These are phyloP conservation scores for Apiospora kogelbergensis DNA, from an alignment of 2,329 filamentous ascomycete species.

Conservation along the genomic window DNA sequence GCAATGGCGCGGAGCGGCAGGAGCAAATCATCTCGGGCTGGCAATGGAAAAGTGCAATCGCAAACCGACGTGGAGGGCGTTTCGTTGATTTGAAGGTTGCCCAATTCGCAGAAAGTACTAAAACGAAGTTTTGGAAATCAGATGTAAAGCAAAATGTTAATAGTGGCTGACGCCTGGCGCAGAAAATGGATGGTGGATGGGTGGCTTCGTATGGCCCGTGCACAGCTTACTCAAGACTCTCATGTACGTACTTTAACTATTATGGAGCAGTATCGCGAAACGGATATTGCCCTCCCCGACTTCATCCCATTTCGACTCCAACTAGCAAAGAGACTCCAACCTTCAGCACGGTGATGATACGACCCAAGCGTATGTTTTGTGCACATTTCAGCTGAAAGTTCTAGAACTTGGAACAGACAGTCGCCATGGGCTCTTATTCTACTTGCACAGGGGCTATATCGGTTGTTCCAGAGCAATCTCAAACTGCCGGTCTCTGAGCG, in stretches of 20 bases:
- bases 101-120: neutral
- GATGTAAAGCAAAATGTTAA: neutral
- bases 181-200: neutral
- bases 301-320: neutral
- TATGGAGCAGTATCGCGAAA: neutral
- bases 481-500: neutral
- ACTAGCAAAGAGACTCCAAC: neutral
- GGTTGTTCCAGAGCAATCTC: neutral
- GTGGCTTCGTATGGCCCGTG: neutral
- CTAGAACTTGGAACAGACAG: neutral
- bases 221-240: neutral
- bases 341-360: neutral
- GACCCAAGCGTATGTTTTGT: neutral
- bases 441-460: neutral
- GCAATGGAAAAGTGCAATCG: constrained; percentile 10
- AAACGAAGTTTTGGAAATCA: neutral
- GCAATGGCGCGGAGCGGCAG: constrained; percentile 45
- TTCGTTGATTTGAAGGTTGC: neutral
- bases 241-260: neutral
- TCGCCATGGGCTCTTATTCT: neutral
- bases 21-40: constrained; percentile 44
- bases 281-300: neutral
- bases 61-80: neutral
- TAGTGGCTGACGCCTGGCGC: neutral
- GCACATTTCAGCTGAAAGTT: neutral